Evolutionary conservation across 2,329 filamentous ascomycete genomes (phyloP).

Genomic region (Ophiognomonia clavigignenti-juglandacearum): DNA sequence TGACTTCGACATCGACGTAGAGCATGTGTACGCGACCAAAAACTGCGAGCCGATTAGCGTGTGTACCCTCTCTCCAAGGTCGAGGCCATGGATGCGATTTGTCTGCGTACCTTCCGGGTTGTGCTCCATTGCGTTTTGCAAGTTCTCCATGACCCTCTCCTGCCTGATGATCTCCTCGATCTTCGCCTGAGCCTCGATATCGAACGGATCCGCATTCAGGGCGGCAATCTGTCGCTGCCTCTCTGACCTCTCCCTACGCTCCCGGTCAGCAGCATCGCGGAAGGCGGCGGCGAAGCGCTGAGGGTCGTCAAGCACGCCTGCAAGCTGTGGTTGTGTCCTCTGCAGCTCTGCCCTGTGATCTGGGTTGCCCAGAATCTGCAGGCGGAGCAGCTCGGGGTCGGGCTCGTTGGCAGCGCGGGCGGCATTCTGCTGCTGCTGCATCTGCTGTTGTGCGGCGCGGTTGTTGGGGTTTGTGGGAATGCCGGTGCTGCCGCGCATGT

Average conservation of each 20-base stretch:
- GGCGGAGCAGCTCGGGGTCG: slow-evolving; percentile 76
- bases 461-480: slow-evolving; percentile 25
- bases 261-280: slow-evolving; percentile 60
- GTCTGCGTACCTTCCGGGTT: slow-evolving; percentile 80
- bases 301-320: slow-evolving; percentile 69
- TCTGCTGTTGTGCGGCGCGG: slow-evolving; percentile 18
- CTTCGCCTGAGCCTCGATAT: slow-evolving; percentile 81
- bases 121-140: slow-evolving; percentile 95
- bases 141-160: slow-evolving; percentile 88
- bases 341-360: slow-evolving; percentile 63
- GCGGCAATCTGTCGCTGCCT: slow-evolving; percentile 78
- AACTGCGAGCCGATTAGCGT: slow-evolving; percentile 37
- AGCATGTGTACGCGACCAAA: slow-evolving; percentile 95
- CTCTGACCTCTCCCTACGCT: slow-evolving; percentile 68
- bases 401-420: slow-evolving; percentile 29
- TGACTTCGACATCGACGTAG: slow-evolving; percentile 93
- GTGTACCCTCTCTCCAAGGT: neutral
- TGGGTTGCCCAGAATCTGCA: slow-evolving; percentile 78
- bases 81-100: neutral
- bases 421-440: slow-evolving; percentile 25
- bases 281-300: slow-evolving; percentile 71
- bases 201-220: slow-evolving; percentile 91
- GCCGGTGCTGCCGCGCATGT: slow-evolving; percentile 46
- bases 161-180: slow-evolving; percentile 98
- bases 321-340: slow-evolving; percentile 70